Conservation (phyloP, 345 rosid species). For the Dovyalis caffra region DNA sequence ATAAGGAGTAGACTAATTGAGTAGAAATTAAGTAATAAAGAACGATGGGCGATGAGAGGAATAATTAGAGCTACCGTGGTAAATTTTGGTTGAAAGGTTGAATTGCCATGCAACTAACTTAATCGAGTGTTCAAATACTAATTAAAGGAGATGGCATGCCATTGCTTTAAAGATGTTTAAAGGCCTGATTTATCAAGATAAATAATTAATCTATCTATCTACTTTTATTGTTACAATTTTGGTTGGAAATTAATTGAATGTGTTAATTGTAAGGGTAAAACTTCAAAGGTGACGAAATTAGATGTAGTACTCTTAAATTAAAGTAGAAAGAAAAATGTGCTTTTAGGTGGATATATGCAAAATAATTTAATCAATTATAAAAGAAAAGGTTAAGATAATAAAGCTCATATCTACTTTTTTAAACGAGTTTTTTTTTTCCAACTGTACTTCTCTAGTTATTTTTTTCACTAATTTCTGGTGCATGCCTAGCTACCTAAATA, state of each 20-base stretch:
- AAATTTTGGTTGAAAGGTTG: neutral
- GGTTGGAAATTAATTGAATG: neutral
- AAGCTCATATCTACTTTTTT: no score
- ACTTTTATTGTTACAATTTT: neutral
- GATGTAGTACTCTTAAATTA: no score
- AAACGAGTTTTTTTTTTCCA: no score
- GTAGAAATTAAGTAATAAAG: neutral
- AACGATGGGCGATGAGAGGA: neutral
- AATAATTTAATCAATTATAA: no score
- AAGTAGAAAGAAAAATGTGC: no score
- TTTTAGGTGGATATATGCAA: no score
- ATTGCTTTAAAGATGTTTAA: neutral
- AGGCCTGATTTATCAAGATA: neutral
- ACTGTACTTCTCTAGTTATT: no score
- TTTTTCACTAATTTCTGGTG: no score
- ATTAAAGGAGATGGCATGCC: neutral
- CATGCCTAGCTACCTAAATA: no score
- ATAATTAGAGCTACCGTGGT: neutral
- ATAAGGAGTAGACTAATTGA: neutral
- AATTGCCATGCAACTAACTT: neutral
- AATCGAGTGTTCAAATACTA: neutral
- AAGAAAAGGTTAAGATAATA: no score
- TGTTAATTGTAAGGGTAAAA: no score
- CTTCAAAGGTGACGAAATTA: no score
- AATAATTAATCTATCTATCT: neutral